A percentile compares a stretch with the other conserved stretches of the same genome.
These are phyloP conservation scores for Tylopilus vinaceipallidus DNA, from an alignment of 768 basidiomycete species.

Conservation along the genomic window DNA sequence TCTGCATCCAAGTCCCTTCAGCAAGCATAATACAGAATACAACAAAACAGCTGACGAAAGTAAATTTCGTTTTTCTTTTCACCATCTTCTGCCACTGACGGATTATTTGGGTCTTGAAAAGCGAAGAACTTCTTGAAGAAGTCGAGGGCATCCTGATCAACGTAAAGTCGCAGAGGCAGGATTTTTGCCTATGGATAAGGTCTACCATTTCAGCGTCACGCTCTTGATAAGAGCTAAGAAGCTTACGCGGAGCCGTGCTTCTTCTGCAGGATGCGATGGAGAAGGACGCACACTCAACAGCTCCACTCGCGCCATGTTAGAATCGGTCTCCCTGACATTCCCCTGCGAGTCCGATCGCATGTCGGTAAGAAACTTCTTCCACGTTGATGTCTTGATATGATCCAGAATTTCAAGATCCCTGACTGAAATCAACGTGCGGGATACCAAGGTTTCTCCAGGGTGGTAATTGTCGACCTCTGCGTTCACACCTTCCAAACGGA, in stretches of 20 bases:
- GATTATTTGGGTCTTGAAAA: constrained; percentile 64
- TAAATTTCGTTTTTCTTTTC: constrained; percentile 51
- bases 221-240: neutral
- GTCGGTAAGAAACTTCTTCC: constrained; percentile 94
- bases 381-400: constrained; percentile 97
- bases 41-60: constrained; percentile 55
- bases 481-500: constrained; percentile 62
- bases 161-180: constrained; percentile 85
- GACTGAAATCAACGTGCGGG: constrained; percentile 65
- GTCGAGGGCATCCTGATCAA: constrained; percentile 98
- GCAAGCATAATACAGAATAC: constrained; percentile 1
- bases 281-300: constrained; percentile 73
- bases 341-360: constrained; percentile 83
- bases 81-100: constrained; percentile 33
- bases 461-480: constrained; percentile 68
- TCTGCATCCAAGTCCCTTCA: constrained; percentile 45
- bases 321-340: constrained; percentile 86
- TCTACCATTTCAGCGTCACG: constrained; percentile 1
- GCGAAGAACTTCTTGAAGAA: constrained; percentile 96
- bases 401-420: constrained; percentile 87
- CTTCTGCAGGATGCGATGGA: constrained; percentile 63
- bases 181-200: constrained; percentile 68
- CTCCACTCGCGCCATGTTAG: constrained; percentile 91
- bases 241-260: constrained; percentile 66
- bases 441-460: constrained; percentile 54